These are phyloP conservation scores for Zalerion maritima DNA, from an alignment of 495 filamentous ascomycete genomes.

Conservation along the genomic window DNA sequence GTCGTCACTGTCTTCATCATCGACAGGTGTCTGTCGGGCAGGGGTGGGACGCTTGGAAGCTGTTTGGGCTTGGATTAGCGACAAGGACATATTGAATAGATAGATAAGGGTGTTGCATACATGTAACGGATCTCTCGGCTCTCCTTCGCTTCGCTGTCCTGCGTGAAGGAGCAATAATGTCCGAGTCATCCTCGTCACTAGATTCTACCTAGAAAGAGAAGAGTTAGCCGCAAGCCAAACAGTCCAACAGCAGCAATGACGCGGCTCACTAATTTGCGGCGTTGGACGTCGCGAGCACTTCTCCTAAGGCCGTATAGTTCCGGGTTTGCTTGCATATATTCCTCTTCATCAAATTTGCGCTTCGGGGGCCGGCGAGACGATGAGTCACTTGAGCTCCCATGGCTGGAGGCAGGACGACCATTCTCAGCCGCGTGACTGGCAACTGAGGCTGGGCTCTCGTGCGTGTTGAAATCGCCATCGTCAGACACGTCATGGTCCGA, in stretches of 20 bases:
- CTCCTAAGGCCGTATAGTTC: constrained; percentile 87
- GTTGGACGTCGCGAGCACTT: constrained; percentile 49
- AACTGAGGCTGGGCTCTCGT: constrained; percentile 42
- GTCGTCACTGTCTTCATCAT: constrained; percentile 54
- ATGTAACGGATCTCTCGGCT: constrained; percentile 32
- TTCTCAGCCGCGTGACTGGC: constrained; percentile 31
- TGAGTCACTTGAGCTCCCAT: too few species aligned
- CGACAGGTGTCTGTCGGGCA: constrained; percentile 39
- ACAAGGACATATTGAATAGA: too few species aligned
- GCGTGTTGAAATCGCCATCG: constrained; percentile 65
- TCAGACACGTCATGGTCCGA: constrained; percentile 60
- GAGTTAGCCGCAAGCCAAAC: constrained; percentile 11
- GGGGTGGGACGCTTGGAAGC: constrained; percentile 55
- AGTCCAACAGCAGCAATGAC: background rate
- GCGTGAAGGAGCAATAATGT: constrained; percentile 36
- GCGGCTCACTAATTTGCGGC: constrained; percentile 33
- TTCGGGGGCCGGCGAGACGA: constrained; percentile 52
- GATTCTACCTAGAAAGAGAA: constrained; percentile 43
- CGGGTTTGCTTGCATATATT: constrained; percentile 81
- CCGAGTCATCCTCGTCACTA: constrained; percentile 56
- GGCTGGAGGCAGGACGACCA: constrained; percentile 51
- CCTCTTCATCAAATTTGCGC: constrained; percentile 66
- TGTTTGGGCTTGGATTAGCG: constrained; percentile 14
- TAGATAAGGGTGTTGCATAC: constrained; percentile 18
- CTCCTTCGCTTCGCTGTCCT: constrained; percentile 33